Evolutionary conservation across 1,139 yeast genomes (phyloP).

Genomic region (Scheffersomyces insectosa): DNA sequence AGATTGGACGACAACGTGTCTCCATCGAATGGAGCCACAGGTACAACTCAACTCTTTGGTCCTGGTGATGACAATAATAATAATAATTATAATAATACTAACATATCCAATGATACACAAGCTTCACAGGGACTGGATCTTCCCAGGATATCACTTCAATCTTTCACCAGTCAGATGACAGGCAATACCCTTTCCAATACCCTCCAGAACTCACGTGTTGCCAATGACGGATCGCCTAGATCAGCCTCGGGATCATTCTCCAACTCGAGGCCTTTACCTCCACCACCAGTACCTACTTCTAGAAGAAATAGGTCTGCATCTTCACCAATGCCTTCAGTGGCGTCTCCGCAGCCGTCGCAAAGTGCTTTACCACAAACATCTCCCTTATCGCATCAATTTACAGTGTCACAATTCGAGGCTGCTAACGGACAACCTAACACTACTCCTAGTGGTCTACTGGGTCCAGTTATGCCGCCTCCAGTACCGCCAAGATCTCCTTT

Average conservation of each 20-base stretch:
- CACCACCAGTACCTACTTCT: conserved; percentile 41
- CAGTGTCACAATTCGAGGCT: too few relatives aligned
- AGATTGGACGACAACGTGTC: conserved; percentile 7
- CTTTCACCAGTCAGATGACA: conserved; percentile 49
- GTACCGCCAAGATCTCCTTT: conserved; percentile 19
- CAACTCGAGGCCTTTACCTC: conserved; percentile 29
- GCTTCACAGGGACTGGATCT: conserved; percentile 1
- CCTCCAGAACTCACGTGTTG: conserved; percentile 28
- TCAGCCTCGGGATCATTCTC: conserved; percentile 14
- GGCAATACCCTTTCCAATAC: conserved; percentile 44
- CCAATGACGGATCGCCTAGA: conserved; percentile 20
- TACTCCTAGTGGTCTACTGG: background rate
- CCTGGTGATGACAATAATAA: conserved; percentile 12
- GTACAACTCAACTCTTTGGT: conserved; percentile 35
- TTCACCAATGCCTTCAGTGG: conserved; percentile 40
- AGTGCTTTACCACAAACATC: too few relatives aligned
- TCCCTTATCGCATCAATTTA: too few relatives aligned
- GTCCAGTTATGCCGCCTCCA: conserved; percentile 18
- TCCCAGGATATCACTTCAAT: conserved; percentile 39
- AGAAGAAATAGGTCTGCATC: conserved; percentile 44
- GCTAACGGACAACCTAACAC: too few relatives aligned
- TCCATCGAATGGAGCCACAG: conserved; percentile 34
- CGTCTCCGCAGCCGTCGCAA: conserved; percentile 16
- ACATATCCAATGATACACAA: too few relatives aligned
- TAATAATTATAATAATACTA: too few relatives aligned